phyloP scores from a whole-genome alignment of 768 basidiomycete species.

The Boletus barrowsii region DNA sequence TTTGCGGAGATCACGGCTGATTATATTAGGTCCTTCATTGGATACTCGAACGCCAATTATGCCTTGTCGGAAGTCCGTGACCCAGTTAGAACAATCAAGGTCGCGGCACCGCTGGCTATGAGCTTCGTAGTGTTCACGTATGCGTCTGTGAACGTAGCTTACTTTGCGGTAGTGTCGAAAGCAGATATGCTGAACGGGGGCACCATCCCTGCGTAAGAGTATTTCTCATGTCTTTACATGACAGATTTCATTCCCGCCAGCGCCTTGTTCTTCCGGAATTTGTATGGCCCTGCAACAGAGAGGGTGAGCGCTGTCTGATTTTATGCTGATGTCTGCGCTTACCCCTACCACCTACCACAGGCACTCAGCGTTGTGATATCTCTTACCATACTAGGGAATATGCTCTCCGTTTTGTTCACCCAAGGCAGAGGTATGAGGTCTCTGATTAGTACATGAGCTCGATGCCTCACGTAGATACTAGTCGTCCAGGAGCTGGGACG shows the following conservation, averaged over 20 bases:
- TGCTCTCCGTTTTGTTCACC: slow-evolving; percentile 60
- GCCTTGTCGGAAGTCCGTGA: slow-evolving; percentile 68
- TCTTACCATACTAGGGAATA: slow-evolving; percentile 61
- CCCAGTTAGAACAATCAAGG: slow-evolving; percentile 67
- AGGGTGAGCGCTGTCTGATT: slow-evolving; percentile 36
- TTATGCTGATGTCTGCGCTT: not conserved
- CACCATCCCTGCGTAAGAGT: slow-evolving; percentile 62
- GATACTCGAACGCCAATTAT: slow-evolving; percentile 75
- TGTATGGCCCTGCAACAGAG: slow-evolving; percentile 63
- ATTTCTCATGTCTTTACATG: not conserved
- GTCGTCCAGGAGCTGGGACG: slow-evolving; percentile 74
- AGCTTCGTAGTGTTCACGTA: slow-evolving; percentile 57
- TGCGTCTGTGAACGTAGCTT: slow-evolving; percentile 65
- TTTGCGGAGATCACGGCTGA: not conserved
- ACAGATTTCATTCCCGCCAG: slow-evolving; percentile 27
- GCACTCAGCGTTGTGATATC: slow-evolving; percentile 60
- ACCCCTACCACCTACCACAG: slow-evolving; percentile 31
- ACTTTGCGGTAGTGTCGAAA: slow-evolving; percentile 72
- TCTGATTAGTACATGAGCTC: not conserved
- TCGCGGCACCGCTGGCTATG: slow-evolving; percentile 68
- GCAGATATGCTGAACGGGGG: slow-evolving; percentile 63
- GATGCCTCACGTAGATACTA: slow-evolving; percentile 23
- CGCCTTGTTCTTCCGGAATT: slow-evolving; percentile 70
- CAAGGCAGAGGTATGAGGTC: slow-evolving; percentile 56
- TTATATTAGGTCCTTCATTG: slow-evolving; percentile 58